These are phyloP conservation scores for Monosporascus sp. DNA, from an alignment of 2,329 filamentous ascomycete species.

Conservation along the genomic window DNA sequence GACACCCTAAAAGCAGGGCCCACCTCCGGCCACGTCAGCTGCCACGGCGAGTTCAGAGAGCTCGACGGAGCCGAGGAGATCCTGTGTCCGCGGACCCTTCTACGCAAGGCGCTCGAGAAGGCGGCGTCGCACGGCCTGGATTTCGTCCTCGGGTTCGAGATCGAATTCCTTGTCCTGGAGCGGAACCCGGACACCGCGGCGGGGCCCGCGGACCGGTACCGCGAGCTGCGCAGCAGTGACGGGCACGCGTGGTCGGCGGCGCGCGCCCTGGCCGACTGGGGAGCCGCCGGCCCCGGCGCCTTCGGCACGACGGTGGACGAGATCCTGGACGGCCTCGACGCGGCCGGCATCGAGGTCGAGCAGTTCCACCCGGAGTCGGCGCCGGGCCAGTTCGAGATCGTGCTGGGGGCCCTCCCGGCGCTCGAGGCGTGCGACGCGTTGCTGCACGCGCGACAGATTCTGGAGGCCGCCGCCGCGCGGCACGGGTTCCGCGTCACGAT, in stretches of 20 bases:
- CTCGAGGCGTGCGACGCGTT: constrained; percentile 67
- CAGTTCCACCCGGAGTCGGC: constrained; percentile 72
- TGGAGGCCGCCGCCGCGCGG: constrained; percentile 57
- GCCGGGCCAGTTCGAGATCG: constrained; percentile 71
- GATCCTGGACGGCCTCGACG: constrained; percentile 55
- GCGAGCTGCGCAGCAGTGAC: constrained; percentile 47
- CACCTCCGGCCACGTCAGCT: constrained; percentile 55
- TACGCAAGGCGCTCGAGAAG: constrained; percentile 48
- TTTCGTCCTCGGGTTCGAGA: constrained; percentile 71
- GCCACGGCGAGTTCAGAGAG: constrained; percentile 61
- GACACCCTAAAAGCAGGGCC: constrained; percentile 54
- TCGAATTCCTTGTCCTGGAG: constrained; percentile 70
- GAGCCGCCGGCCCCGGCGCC: constrained; percentile 17
- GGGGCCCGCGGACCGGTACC: constrained; percentile 23
- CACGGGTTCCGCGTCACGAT: constrained; percentile 64
- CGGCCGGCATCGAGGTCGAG: constrained; percentile 60
- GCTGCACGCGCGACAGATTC: constrained; percentile 64
- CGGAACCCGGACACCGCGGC: constrained; percentile 28
- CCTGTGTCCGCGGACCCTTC: constrained; percentile 60
- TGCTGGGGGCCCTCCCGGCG: constrained; percentile 58
- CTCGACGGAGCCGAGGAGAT: constrained; percentile 42
- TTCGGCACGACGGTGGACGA: constrained; percentile 58
- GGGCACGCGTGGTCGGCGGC: constrained; percentile 69
- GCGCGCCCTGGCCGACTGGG: constrained; percentile 55
- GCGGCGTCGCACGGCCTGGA: constrained; percentile 48